Conservation (phyloP, 2,329 filamentous ascomycete species). For the Fusarium hainanense region DNA sequence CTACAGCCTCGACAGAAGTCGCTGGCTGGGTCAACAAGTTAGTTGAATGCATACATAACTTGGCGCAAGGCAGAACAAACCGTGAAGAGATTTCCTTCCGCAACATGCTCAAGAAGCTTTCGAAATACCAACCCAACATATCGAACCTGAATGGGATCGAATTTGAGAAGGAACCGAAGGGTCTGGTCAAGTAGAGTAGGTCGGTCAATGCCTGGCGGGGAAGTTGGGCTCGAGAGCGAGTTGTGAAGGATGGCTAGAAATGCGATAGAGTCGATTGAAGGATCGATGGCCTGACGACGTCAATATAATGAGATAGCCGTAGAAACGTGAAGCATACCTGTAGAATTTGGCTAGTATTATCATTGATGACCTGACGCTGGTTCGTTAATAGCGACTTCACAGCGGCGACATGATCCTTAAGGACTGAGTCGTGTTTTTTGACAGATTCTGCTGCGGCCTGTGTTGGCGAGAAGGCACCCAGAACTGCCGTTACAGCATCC, state of each 20-base stretch:
- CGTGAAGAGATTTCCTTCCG: conserved; percentile 54
- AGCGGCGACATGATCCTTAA: conserved; percentile 52
- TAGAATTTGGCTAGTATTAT: conserved; percentile 54
- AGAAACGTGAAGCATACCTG: conserved; percentile 47
- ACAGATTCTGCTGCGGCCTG: conserved; percentile 39
- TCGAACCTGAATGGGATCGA: conserved; percentile 64
- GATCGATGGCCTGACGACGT: conserved; percentile 57
- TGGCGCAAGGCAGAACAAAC: conserved; percentile 47
- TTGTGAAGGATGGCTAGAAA: conserved; percentile 61
- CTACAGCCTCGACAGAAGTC: conserved; percentile 58
- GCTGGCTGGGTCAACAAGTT: conserved; percentile 53
- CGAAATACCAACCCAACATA: conserved; percentile 60
- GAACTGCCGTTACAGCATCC: conserved; percentile 46
- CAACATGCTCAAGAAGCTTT: conserved; percentile 57
- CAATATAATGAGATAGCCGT: conserved; percentile 11
- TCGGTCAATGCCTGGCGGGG: conserved; percentile 48
- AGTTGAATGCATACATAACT: conserved; percentile 18
- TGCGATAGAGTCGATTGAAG: conserved; percentile 62
- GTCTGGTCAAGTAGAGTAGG: conserved; percentile 55
- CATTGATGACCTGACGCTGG: conserved; percentile 47
- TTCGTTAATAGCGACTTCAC: conserved; percentile 54
- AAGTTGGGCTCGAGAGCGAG: conserved; percentile 45
- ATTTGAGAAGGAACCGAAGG: conserved; percentile 59
- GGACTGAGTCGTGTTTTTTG: conserved; percentile 55
- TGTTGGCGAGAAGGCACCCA: conserved; percentile 57